phyloP scores from a whole-genome alignment of 768 basidiomycete genomes.

The Phanerochaete carnosa region DNA sequence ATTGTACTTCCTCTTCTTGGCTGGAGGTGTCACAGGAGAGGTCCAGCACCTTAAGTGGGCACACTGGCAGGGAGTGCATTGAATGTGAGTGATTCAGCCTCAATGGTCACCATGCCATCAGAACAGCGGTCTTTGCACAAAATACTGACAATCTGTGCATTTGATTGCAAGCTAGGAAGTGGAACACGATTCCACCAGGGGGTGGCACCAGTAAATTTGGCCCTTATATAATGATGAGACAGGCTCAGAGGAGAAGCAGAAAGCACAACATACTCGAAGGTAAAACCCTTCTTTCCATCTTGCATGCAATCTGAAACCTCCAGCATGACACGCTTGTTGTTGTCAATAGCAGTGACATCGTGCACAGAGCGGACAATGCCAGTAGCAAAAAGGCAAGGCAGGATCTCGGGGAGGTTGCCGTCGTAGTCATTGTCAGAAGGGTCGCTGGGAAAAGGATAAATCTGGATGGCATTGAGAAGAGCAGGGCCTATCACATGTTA shows the following conservation, averaged over 20 bases:
- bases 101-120: background rate
- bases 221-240: background rate
- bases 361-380: background rate
- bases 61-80: background rate
- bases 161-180: background rate
- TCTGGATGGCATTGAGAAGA: constrained; percentile 2
- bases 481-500: background rate
- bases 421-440: constrained; percentile 2
- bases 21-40: background rate
- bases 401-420: constrained; percentile 1
- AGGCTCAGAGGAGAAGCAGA: background rate
- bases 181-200: background rate
- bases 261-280: background rate
- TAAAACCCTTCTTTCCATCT: background rate
- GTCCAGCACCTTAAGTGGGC: background rate
- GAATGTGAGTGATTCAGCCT: background rate
- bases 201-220: background rate
- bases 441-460: constrained; percentile 6
- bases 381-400: background rate
- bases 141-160: background rate
- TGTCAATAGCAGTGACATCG: background rate
- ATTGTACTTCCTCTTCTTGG: background rate
- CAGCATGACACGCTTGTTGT: background rate
- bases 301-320: background rate
- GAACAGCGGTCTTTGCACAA: background rate